Evolutionary conservation across 768 basidiomycete genomes (phyloP), one percentile per base, ranked within the genome.

Genomic region (Pleurotus cornucopiae): DNA sequence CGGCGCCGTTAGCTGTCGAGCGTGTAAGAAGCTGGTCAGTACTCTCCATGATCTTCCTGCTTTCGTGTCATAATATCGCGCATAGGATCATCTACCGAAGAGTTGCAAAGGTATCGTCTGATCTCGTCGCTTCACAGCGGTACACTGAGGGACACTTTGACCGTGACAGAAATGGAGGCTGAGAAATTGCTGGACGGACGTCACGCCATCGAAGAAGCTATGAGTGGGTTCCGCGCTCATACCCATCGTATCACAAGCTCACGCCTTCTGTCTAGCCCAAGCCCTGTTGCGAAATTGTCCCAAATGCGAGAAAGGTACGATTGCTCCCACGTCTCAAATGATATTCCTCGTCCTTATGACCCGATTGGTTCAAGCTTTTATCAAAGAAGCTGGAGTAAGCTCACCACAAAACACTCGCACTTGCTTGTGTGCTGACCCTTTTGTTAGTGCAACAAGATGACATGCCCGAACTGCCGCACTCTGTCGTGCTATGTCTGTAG

Each of bases 281-380:
- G 94, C 94, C 2, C 73, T 95, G 11, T 89, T 93, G 84, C 81
- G 94, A 38, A 88, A 85, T 60, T 97, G 94, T 69, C 94, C 94
- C 0, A 88, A 85, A 57, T 96, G 91, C 70, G 67, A 82, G 53
- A 91, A 93, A 78, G 78, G 91, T 89, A 58, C 16, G 71, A 58
- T 56, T 57, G 58, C 44, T 30, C 14, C 13, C 49, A n/a, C 34
- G 2, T 18, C 14, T 57, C 48, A 18, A 7, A 5, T 5, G 30
- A 25, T 46, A 26, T 12, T 40, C 18, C 45, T 39, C 43, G 46
- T 56, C 55, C 21, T 49, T 44, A 49, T 34, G 49, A 53, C 60
- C 21, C 43, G 18, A 46, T 38, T 13, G 21, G 21, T 13, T 45
- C n/a, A 63, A 91, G 89, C 83, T 0, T 92, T 92, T 63, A 78